These are phyloP conservation scores for Lojkania enalia DNA, from an alignment of 2,329 filamentous ascomycete species.

Conservation along the genomic window DNA sequence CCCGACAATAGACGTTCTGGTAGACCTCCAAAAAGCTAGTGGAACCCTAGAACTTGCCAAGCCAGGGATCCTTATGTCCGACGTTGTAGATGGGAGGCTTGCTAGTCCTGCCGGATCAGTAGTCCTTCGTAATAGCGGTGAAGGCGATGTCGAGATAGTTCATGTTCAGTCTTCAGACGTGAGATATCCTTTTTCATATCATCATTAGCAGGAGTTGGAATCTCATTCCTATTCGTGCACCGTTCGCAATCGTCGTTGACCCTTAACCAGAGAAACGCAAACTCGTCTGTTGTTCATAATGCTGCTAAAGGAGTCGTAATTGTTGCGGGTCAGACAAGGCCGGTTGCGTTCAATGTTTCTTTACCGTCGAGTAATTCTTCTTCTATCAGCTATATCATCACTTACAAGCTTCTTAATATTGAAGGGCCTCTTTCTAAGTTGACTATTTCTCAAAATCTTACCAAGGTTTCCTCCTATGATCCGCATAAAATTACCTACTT, in stretches of 20 bases:
- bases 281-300: too few relatives aligned
- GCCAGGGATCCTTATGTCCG: conserved; percentile 52
- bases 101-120: conserved; percentile 55
- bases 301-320: conserved; percentile 25
- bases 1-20: conserved; percentile 49
- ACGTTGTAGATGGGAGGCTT: conserved; percentile 54
- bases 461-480: conserved; percentile 37
- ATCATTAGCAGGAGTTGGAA: too few relatives aligned
- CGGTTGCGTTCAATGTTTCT: conserved; percentile 44
- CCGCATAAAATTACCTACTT: conserved; percentile 59
- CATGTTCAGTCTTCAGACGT: conserved; percentile 34
- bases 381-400: conserved; percentile 28
- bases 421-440: conserved; percentile 19
- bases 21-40: conserved; percentile 25
- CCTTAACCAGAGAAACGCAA: too few relatives aligned
- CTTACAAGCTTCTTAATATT: conserved; percentile 25
- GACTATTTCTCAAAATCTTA: conserved; percentile 31
- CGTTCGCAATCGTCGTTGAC: too few relatives aligned
- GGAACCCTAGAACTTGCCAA: conserved; percentile 38
- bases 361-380: conserved; percentile 26
- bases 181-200: conserved; percentile 22
- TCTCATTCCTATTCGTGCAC: too few relatives aligned
- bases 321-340: conserved; percentile 47
- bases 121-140: conserved; percentile 52
- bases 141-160: conserved; percentile 39